A percentile compares a stretch with the other conserved stretches of the same genome.
Evolutionary conservation across 1,139 yeast species (phyloP).

Genomic region (Taphrina populina): DNA sequence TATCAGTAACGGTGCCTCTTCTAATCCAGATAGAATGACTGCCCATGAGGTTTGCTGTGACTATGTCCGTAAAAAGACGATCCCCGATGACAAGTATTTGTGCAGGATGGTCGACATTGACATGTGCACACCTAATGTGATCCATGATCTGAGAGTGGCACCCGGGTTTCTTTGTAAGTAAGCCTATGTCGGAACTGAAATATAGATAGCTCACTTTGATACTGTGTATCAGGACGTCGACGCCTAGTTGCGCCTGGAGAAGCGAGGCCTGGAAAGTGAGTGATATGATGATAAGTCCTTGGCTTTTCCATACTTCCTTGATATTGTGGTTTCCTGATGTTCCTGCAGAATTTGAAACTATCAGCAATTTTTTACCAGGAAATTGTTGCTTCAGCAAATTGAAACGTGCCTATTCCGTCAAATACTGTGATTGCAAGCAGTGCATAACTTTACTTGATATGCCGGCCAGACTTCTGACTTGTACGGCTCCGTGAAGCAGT

Average conservation of each 20-base stretch:
- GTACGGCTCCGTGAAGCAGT: conserved; percentile 86
- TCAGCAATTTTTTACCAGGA: conserved; percentile 65
- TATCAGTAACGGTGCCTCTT: conserved; percentile 52
- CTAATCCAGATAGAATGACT: conserved; percentile 79
- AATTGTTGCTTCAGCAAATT: no score
- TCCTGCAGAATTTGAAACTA: conserved; percentile 96
- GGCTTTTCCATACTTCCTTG: conserved; percentile 54
- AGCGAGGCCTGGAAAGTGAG: conserved; percentile 54
- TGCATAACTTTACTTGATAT: conserved; percentile 54
- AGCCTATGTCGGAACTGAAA: neutral
- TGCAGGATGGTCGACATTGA: conserved; percentile 49
- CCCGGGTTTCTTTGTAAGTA: conserved; percentile 67
- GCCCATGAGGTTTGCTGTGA: conserved; percentile 95
- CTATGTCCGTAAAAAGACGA: conserved; percentile 80
- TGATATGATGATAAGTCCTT: no score
- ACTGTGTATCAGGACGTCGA: conserved; percentile 71
- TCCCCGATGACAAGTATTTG: conserved; percentile 89
- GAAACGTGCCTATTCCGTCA: neutral
- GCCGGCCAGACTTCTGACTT: conserved; percentile 78
- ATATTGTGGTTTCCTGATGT: conserved; percentile 50
- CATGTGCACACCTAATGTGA: conserved; percentile 42
- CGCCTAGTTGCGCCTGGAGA: conserved; percentile 70
- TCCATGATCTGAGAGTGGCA: conserved; percentile 69
- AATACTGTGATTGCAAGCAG: neutral
- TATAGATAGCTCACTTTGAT: conserved; percentile 43